Evolutionary conservation across 1,139 yeast species (phyloP).

Genomic region (Kodamaea ohmeri): DNA sequence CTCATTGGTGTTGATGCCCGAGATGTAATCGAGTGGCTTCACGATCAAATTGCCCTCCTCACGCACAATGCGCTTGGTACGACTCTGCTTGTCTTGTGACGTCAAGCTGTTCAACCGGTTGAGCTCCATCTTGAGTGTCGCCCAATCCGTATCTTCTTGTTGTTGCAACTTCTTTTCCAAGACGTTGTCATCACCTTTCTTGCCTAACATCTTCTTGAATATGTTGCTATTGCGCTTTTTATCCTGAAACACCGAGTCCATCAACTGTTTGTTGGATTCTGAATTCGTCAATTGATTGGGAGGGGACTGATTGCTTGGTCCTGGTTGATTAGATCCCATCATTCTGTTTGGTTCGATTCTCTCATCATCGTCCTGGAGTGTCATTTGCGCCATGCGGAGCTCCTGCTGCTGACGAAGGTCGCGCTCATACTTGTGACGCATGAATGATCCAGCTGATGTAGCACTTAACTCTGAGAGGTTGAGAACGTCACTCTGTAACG

Average conservation of each 20-base stretch:
- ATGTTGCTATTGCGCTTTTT: conserved; percentile 51
- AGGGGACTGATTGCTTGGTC: too few species aligned
- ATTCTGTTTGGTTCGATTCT: too few species aligned
- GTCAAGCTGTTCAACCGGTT: conserved; percentile 76
- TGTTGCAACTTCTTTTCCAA: conserved; percentile 36
- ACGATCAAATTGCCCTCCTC: conserved; percentile 61
- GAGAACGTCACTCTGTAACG: conserved; percentile 48
- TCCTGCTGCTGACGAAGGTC: conserved; percentile 27
- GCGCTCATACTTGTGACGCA: conserved; percentile 63
- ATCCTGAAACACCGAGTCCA: conserved; percentile 45
- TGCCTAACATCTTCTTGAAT: conserved; percentile 50
- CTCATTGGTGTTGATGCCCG: conserved; percentile 49
- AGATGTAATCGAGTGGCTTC: conserved; percentile 65
- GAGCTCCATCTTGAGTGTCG: conserved; percentile 50
- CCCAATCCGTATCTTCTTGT: conserved; percentile 40
- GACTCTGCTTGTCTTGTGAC: conserved; percentile 61
- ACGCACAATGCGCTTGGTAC: conserved; percentile 69
- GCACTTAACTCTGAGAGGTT: conserved; percentile 72
- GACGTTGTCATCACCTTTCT: conserved; percentile 27
- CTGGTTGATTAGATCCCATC: too few species aligned
- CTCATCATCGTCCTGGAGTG: conserved; percentile 22
- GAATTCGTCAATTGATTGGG: too few species aligned
- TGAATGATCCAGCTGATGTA: conserved; percentile 83
- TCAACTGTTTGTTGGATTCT: conserved; percentile 27
- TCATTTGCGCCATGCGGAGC: conserved; percentile 21